Base-by-base conservation (phyloP, 495 filamentous ascomycete genomes). In the Talaromyces adpressus region DNA sequence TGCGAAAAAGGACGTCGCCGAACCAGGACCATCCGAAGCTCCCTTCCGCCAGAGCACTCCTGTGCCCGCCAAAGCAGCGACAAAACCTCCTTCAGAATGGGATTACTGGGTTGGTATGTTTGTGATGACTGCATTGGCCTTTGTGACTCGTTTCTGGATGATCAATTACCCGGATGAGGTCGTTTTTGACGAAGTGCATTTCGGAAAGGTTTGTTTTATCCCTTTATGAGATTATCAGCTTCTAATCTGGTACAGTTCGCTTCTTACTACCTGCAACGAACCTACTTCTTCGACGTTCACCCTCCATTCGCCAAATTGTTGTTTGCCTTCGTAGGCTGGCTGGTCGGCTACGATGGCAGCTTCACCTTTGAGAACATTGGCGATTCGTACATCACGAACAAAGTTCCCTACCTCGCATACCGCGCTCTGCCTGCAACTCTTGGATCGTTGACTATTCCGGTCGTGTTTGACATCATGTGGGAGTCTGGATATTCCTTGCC, bases 201-300 rank as follows among this genome's bases (percentile, higher is more conserved):
- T 99, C 76, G 94, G 94, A 78, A 99, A 99, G 89, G 94, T 96
- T 25, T 61, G 60, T 27, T 12, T 7, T 64, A 23, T 20, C 23
- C 6, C 4, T 4, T 30, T 52, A 25, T 16, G 2, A 5, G 18
- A 11, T 47, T 57, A n/a, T 14, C 52, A 51, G 39, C 18, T 29
- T 51, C 61, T 63, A 63, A 52, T 51, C 4, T 53, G 45, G 9
- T 12, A 29, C 73, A 96, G 92, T 97, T 97, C 71, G 92, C 92
- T 62, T 96, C 91, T 14, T 95, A 97, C 76, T 99, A 99, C 71
- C 87, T 99, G 41, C 89, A 97, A 78, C 88, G 91, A 72, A 98
- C 92, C 30, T 99, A 98, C 79, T 99, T 99, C 85, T 99, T 99
- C 85, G 94, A 99, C 82, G 94, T 99, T 52, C 94, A 99, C 75